Percentiles rank a stretch among this genome's conserved stretches.
Evolutionary conservation across 2,329 filamentous ascomycete genomes (phyloP).

Genomic region (Colletotrichum gloeosporioides): DNA sequence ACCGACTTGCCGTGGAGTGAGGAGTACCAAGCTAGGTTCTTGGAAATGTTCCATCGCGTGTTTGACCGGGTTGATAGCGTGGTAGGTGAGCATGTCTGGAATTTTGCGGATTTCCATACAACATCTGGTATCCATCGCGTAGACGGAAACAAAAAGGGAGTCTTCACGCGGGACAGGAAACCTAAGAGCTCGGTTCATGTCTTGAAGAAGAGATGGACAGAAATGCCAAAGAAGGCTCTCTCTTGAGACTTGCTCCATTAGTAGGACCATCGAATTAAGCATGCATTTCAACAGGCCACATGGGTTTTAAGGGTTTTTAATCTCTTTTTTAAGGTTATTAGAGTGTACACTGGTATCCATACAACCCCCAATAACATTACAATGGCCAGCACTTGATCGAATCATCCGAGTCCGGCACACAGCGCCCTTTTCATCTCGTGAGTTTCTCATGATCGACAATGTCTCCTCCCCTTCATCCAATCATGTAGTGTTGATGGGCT

Average conservation of each 20-base stretch:
- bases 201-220: constrained; percentile 23
- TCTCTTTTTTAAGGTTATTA: not conserved
- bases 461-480: not conserved
- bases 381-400: constrained; percentile 18
- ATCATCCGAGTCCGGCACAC: constrained; percentile 20
- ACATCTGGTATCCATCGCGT: constrained; percentile 22
- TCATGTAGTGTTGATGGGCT: not conserved
- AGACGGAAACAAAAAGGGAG: constrained; percentile 31
- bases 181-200: constrained; percentile 24
- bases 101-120: constrained; percentile 30
- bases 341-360: constrained; percentile 2
- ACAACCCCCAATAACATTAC: constrained; percentile 16
- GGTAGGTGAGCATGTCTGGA: constrained; percentile 33
- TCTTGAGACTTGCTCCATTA: not conserved
- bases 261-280: accelerated
- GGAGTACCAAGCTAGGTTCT: constrained; percentile 29
- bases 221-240: not conserved
- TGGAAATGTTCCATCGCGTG: constrained; percentile 33
- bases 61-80: constrained; percentile 30
- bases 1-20: constrained; percentile 31
- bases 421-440: constrained; percentile 5
- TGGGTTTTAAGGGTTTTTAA: not conserved
- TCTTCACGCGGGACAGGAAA: constrained; percentile 27
- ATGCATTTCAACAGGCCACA: not conserved
- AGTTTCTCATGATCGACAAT: constrained; percentile 3